A percentile compares a stretch with the other conserved stretches of the same genome.
Evolutionary conservation across 139 green algal species (phyloP).

Genomic region (Mesotaenium endlicherianum): DNA sequence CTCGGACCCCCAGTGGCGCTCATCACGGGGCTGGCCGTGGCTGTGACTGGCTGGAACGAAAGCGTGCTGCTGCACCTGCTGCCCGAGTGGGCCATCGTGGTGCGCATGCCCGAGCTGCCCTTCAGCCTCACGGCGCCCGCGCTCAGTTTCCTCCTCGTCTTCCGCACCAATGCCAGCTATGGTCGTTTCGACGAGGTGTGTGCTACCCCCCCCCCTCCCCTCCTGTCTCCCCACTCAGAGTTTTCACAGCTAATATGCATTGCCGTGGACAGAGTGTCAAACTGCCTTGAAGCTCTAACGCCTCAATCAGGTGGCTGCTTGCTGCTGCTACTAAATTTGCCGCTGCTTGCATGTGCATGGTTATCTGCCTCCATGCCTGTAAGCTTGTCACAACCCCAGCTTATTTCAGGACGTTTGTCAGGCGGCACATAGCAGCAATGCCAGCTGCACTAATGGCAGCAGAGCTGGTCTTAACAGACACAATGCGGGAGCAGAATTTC

Average conservation of each 20-base stretch:
- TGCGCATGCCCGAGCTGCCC: constrained; percentile 35
- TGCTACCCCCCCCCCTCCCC: not conserved
- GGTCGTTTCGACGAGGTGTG: constrained; percentile 47
- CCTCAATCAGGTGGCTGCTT: not conserved
- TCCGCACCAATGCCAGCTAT: constrained; percentile 44
- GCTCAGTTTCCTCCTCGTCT: constrained; percentile 45
- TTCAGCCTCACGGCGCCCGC: constrained; percentile 41
- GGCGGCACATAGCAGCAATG: too few species aligned
- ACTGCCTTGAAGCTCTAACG: not conserved
- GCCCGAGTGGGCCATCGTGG: constrained; percentile 11
- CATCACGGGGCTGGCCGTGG: constrained; percentile 8
- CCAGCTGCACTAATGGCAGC: too few species aligned
- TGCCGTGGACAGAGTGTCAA: not conserved
- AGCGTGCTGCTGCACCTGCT: not conserved
- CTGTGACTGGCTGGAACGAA: constrained; percentile 26
- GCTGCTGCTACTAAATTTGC: too few species aligned
- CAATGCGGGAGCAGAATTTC: too few species aligned
- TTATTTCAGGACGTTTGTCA: too few species aligned
- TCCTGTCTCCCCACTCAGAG: not conserved
- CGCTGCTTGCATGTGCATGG: too few species aligned
- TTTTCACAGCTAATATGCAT: not conserved
- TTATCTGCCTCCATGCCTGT: too few species aligned
- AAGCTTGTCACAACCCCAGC: too few species aligned
- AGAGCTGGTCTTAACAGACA: too few species aligned
- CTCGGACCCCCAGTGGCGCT: constrained; percentile 3